Percentiles rank a stretch among this genome's conserved stretches.
These are phyloP conservation scores for Raddia guianensis DNA, from an alignment of 176 grass and related monocot genomes.

Conservation along the genomic window DNA sequence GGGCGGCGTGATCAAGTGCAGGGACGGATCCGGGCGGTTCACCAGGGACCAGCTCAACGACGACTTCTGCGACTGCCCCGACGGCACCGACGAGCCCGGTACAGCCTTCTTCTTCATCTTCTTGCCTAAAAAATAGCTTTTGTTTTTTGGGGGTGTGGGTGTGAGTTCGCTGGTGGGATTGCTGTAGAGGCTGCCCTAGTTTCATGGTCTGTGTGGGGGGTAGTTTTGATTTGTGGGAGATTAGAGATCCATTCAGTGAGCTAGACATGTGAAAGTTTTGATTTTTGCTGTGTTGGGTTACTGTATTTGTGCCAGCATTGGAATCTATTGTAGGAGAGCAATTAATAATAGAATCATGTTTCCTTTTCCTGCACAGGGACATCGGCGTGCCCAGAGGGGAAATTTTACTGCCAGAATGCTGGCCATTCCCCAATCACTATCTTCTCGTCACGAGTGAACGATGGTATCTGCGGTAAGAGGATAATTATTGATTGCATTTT, in stretches of 20 bases:
- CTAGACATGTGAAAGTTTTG: slow-evolving; percentile 6
- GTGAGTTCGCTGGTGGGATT: background rate
- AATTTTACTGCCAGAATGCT: slow-evolving; percentile 90
- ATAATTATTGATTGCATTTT: background rate
- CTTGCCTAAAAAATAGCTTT: background rate
- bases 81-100: slow-evolving; percentile 99
- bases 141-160: background rate
- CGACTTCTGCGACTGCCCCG: slow-evolving; percentile 94
- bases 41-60: slow-evolving; percentile 86
- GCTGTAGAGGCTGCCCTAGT: background rate
- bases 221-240: slow-evolving; percentile 24
- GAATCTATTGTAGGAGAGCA: background rate
- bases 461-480: slow-evolving; percentile 89
- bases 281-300: background rate
- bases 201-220: background rate
- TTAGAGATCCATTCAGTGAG: background rate
- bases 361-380: slow-evolving; percentile 60
- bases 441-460: slow-evolving; percentile 92
- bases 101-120: background rate
- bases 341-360: slow-evolving; percentile 21
- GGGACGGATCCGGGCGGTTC: slow-evolving; percentile 87
- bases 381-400: slow-evolving; percentile 88
- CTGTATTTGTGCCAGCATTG: background rate
- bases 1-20: slow-evolving; percentile 81
- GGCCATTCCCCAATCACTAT: slow-evolving; percentile 74